Conservation (phyloP, 768 basidiomycete genomes). For the Dentipellis fragilis region DNA sequence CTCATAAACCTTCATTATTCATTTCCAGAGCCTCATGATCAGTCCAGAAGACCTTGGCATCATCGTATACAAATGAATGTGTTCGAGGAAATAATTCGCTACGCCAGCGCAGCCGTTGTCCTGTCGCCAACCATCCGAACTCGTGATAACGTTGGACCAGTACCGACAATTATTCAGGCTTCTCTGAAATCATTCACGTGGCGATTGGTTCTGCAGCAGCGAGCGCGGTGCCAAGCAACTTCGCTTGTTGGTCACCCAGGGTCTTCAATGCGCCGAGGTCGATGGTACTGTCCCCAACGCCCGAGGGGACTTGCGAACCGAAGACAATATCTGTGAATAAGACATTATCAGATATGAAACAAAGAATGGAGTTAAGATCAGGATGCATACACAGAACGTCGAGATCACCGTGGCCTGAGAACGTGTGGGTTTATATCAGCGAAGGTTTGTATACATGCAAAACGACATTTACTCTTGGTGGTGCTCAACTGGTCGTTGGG, state of each 20-base stretch:
- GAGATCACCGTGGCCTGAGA: neutral
- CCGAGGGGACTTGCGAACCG: neutral
- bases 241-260: neutral
- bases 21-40: too few relatives aligned
- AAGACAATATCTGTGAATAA: neutral
- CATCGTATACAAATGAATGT: too few relatives aligned
- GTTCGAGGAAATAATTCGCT: too few relatives aligned
- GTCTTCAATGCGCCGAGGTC: neutral
- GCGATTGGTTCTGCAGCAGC: too few relatives aligned
- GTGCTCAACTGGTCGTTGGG: neutral
- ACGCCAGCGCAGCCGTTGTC: too few relatives aligned
- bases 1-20: too few relatives aligned
- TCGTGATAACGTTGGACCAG: too few relatives aligned
- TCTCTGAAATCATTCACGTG: too few relatives aligned
- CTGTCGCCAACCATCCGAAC: too few relatives aligned
- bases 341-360: neutral
- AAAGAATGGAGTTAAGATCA: neutral
- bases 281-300: neutral
- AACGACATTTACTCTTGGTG: neutral
- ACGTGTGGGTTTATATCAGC: neutral
- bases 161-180: too few relatives aligned
- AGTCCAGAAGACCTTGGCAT: too few relatives aligned
- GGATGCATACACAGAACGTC: neutral
- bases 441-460: neutral
- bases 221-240: neutral